Conservation (phyloP, 257 asterid genomes). For the Ajuga chamaepitys region DNA sequence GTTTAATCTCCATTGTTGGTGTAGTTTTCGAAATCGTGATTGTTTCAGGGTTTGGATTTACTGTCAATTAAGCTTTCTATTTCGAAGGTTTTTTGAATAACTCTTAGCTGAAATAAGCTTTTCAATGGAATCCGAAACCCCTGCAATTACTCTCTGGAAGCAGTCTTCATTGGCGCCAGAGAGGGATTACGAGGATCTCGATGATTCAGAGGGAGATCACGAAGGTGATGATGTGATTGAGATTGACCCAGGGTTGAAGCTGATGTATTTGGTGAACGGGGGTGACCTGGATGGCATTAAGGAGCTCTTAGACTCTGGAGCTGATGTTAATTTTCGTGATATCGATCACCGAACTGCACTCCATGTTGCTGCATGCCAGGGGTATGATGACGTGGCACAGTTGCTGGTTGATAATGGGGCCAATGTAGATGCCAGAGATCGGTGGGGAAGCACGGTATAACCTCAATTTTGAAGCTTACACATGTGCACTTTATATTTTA, state of each 20-base stretch:
- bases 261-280: slow-evolving; percentile 82
- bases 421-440: slow-evolving; percentile 53
- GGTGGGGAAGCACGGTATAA: slow-evolving; percentile 98
- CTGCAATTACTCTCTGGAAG: slow-evolving; percentile 54
- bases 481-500: not conserved
- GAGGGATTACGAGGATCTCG: slow-evolving; percentile 30
- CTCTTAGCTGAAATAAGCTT: not conserved
- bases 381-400: slow-evolving; percentile 56
- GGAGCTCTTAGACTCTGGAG: slow-evolving; percentile 58
- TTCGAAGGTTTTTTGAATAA: not conserved
- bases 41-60: not conserved
- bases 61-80: not conserved
- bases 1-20: not conserved
- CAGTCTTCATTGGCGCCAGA: slow-evolving; percentile 93
- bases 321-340: slow-evolving; percentile 77
- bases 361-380: slow-evolving; percentile 98
- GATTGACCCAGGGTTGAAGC: slow-evolving; percentile 66
- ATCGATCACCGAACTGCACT: slow-evolving; percentile 89
- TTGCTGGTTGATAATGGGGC: slow-evolving; percentile 62
- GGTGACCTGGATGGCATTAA: slow-evolving; percentile 82
- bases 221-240: slow-evolving; percentile 45
- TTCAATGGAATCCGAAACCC: slow-evolving; percentile 49
- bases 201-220: slow-evolving; percentile 35
- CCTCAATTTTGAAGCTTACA: not conserved
- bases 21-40: not conserved